These are phyloP conservation scores for Pichia kluyveri DNA, from an alignment of 805 yeast genomes.

Conservation along the genomic window DNA sequence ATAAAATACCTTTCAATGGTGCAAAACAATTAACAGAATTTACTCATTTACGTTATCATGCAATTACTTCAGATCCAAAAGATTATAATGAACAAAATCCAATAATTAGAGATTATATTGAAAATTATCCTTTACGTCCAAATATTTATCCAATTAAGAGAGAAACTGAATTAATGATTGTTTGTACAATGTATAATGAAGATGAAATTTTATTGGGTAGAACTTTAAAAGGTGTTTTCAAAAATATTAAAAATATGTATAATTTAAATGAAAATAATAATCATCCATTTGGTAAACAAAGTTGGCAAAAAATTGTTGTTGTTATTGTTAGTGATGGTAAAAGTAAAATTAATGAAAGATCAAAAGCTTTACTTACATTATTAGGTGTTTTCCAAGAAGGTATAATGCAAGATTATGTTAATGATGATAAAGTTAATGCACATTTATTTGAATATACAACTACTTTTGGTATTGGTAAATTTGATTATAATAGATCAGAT, in stretches of 20 bases:
- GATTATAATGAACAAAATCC: conserved; percentile 51
- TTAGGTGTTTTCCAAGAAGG: conserved; percentile 92
- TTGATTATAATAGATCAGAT: conserved; percentile 36
- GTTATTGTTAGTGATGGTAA: conserved; percentile 89
- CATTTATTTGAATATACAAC: conserved; percentile 93
- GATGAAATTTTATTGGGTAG: conserved; percentile 74
- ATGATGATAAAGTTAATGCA: conserved; percentile 70
- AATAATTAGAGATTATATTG: conserved; percentile 26
- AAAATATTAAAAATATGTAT: conserved; percentile 70
- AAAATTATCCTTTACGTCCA: conserved; percentile 51
- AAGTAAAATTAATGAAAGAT: conserved; percentile 64
- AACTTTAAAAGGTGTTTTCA: conserved; percentile 83
- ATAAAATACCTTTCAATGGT: conserved; percentile 36
- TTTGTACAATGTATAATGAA: conserved; percentile 89
- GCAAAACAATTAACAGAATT: conserved; percentile 36
- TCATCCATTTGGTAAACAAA: conserved; percentile 79
- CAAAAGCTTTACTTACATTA: conserved; percentile 72
- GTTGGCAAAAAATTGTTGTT: conserved; percentile 90
- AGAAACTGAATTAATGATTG: conserved; percentile 76
- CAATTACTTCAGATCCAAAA: conserved; percentile 86
- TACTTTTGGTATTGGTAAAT: conserved; percentile 60
- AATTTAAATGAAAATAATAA: conserved; percentile 35
- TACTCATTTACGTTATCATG: conserved; percentile 83
- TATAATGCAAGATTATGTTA: conserved; percentile 82
- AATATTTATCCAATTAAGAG: conserved; percentile 66